These are phyloP conservation scores for Pseudevernia furfuracea DNA, from an alignment of 495 filamentous ascomycete species.

Conservation along the genomic window DNA sequence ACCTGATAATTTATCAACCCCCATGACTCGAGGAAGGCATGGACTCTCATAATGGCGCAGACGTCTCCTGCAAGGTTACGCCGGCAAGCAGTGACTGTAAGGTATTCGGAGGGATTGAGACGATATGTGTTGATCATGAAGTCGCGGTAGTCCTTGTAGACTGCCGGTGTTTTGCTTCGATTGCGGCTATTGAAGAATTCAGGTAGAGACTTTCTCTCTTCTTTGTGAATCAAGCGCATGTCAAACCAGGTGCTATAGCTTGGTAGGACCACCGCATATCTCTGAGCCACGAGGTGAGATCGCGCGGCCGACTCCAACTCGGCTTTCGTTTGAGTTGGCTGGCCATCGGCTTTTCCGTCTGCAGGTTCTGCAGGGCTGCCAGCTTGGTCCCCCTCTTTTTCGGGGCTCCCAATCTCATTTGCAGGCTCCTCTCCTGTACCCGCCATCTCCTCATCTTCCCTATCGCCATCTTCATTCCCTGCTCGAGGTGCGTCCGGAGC, in stretches of 20 bases:
- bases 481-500: constrained; percentile 69
- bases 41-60: constrained; percentile 97
- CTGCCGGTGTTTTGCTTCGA: constrained; percentile 92
- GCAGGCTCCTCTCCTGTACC: constrained; percentile 57
- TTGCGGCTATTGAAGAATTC: constrained; percentile 98
- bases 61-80: constrained; percentile 95
- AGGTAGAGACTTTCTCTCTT: constrained; percentile 85
- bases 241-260: constrained; percentile 98
- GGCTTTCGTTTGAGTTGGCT: constrained; percentile 60
- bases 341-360: constrained; percentile 41
- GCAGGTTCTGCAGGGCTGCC: constrained; percentile 33
- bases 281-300: constrained; percentile 78
- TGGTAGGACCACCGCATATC: constrained; percentile 83
- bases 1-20: constrained; percentile 98
- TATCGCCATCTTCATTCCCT: constrained; percentile 53
- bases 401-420: constrained; percentile 46
- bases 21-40: constrained; percentile 98
- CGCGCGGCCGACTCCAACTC: constrained; percentile 76
- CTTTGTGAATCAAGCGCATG: constrained; percentile 80
- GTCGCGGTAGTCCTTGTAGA: constrained; percentile 97
- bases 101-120: constrained; percentile 87
- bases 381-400: constrained; percentile 31
- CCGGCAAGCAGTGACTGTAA: constrained; percentile 95
- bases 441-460: constrained; percentile 81
- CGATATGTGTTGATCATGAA: constrained; percentile 99